Evolutionary conservation across 768 basidiomycete genomes (phyloP).

Genomic region (Leccinum boreale): DNA sequence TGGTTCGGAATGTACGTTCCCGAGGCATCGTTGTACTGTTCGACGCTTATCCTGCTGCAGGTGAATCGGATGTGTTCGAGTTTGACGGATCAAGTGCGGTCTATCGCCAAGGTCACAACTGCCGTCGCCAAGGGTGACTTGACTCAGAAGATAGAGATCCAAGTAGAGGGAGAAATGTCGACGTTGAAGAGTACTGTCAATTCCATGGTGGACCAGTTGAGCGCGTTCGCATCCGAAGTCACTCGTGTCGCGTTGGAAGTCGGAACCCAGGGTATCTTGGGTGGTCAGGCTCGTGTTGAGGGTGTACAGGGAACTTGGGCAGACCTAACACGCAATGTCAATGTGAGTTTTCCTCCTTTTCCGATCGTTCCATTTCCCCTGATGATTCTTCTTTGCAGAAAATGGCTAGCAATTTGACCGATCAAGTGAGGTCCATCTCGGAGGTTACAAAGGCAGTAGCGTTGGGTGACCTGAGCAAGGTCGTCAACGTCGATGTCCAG

Average conservation of each 20-base stretch:
- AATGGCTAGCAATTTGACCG: constrained; percentile 84
- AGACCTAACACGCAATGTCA: constrained; percentile 85
- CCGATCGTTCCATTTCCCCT: not conserved
- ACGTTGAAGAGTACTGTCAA: constrained; percentile 83
- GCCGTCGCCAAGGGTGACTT: constrained; percentile 90
- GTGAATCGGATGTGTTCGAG: constrained; percentile 82
- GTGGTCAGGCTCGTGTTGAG: constrained; percentile 86
- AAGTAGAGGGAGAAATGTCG: constrained; percentile 84
- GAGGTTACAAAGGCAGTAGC: constrained; percentile 80
- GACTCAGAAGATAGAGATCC: constrained; percentile 90
- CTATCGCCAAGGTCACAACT: constrained; percentile 81
- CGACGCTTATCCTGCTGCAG: constrained; percentile 30
- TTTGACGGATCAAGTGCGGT: constrained; percentile 77
- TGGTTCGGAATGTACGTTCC: constrained; percentile 64
- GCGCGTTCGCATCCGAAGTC: constrained; percentile 82
- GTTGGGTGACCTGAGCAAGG: constrained; percentile 75
- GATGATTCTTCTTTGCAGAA: constrained; percentile 44
- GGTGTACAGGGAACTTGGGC: constrained; percentile 95
- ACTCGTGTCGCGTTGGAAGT: constrained; percentile 85
- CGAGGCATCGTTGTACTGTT: not conserved
- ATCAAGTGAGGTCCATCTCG: constrained; percentile 89
- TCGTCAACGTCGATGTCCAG: constrained; percentile 88
- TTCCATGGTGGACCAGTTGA: constrained; percentile 91
- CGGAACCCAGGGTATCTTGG: constrained; percentile 86
- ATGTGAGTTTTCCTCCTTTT: constrained; percentile 43